A percentile compares a stretch with the other conserved stretches of the same genome.
Evolutionary conservation across 1,284 basidiomycete genomes (phyloP).

Genomic region (Boletellus deceptivus): DNA sequence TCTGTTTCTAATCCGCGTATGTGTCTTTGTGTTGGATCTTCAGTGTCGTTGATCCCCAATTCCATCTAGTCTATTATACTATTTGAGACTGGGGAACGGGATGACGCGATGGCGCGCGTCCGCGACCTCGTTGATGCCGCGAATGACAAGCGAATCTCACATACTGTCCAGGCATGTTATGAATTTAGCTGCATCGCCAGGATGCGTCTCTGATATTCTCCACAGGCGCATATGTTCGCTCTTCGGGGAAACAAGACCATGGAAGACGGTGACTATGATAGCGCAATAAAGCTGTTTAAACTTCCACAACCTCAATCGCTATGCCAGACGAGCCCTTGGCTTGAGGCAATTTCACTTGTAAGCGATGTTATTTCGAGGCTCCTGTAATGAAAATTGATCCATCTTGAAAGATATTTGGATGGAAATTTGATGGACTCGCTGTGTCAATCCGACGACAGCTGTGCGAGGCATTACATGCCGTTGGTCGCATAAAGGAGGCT

Average conservation of each 20-base stretch:
- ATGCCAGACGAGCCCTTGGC: neutral
- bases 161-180: neutral
- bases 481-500: conserved; percentile 3
- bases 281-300: conserved; percentile 2
- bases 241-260: neutral
- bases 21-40: neutral
- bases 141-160: neutral
- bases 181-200: neutral
- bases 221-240: conserved; percentile 7
- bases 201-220: neutral
- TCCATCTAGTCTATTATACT: conserved; percentile 1
- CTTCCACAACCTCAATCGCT: neutral
- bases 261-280: conserved; percentile 1
- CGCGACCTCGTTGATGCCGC: conserved; percentile 1
- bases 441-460: conserved; percentile 1
- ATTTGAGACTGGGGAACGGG: neutral
- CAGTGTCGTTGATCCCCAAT: neutral
- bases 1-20: conserved; percentile 9
- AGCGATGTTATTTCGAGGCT: neutral
- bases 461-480: conserved; percentile 1
- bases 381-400: neutral
- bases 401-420: conserved; percentile 3
- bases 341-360: conserved; percentile 4
- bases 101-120: conserved; percentile 2
- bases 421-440: conserved; percentile 2